Percentiles rank a stretch among this genome's conserved stretches.
Evolutionary conservation across 139 green algal genomes (phyloP).

Genomic region (Monoraphidium neglectum): DNA sequence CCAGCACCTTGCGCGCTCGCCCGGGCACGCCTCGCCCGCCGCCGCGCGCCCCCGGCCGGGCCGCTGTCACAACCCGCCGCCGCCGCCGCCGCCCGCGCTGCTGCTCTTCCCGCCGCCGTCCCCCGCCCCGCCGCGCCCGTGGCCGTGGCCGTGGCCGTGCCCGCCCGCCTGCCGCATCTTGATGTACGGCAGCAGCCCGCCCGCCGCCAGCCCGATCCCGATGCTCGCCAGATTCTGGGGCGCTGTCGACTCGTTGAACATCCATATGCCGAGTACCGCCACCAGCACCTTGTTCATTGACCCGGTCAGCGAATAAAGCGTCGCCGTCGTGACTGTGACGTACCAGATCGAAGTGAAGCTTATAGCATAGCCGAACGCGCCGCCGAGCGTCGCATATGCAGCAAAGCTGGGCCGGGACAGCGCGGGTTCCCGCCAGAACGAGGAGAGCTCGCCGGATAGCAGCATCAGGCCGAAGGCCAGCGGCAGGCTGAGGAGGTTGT

Average conservation of each 20-base stretch:
- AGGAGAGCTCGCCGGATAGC: constrained; percentile 54
- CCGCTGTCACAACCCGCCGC: too few relatives aligned
- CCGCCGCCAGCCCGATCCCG: constrained; percentile 64
- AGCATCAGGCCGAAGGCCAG: constrained; percentile 73
- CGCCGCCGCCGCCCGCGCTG: too few relatives aligned
- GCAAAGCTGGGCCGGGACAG: constrained; percentile 46
- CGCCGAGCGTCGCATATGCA: constrained; percentile 47
- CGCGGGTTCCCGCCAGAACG: constrained; percentile 45
- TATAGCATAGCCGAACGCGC: constrained; percentile 72
- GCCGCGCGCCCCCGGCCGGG: too few relatives aligned
- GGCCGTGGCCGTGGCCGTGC: too few relatives aligned
- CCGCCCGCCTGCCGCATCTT: constrained; percentile 20
- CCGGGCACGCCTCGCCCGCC: too few relatives aligned
- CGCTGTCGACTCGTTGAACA: constrained; percentile 68
- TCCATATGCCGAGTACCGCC: constrained; percentile 75
- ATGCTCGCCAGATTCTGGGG: constrained; percentile 73
- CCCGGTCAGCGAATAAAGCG: constrained; percentile 81
- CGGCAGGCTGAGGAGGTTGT: constrained; percentile 92
- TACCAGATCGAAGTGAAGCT: constrained; percentile 89
- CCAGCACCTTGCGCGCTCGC: too few relatives aligned
- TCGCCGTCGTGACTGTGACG: constrained; percentile 84
- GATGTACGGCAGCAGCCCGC: constrained; percentile 57
- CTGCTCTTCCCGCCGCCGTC: too few relatives aligned
- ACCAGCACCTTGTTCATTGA: constrained; percentile 88
- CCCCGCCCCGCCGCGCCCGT: too few relatives aligned